Evolutionary conservation across 805 yeast species (phyloP).

Genomic region (Suhomyces sp.): DNA sequence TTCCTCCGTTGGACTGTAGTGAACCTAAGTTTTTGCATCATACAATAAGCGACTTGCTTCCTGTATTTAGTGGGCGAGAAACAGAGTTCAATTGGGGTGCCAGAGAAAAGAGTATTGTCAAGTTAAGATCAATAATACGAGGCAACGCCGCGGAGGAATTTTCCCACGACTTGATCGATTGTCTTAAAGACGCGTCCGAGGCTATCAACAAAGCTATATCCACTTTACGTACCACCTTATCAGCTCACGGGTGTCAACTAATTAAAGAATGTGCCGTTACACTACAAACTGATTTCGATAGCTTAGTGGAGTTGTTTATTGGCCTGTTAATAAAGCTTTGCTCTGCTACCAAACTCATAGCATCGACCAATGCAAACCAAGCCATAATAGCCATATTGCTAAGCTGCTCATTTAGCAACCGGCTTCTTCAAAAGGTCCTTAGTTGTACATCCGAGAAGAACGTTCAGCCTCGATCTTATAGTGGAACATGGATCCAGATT

Average conservation of each 20-base stretch:
- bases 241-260: conserved; percentile 70
- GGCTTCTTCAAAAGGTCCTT: conserved; percentile 49
- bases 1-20: conserved; percentile 27
- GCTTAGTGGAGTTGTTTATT: conserved; percentile 48
- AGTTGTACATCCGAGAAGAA: conserved; percentile 65
- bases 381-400: conserved; percentile 54
- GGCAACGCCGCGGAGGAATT: conserved; percentile 49
- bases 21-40: conserved; percentile 18
- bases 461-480: conserved; percentile 63
- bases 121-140: conserved; percentile 56
- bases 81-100: conserved; percentile 83
- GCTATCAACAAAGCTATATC: conserved; percentile 61
- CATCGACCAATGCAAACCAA: conserved; percentile 55
- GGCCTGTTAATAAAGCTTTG: conserved; percentile 52
- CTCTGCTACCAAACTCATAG: conserved; percentile 59
- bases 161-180: conserved; percentile 34
- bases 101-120: conserved; percentile 61
- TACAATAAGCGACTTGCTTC: conserved; percentile 15
- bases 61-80: conserved; percentile 65
- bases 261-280: conserved; percentile 61
- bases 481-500: conserved; percentile 69
- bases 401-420: conserved; percentile 51
- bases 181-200: conserved; percentile 36
- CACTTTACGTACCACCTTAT: conserved; percentile 82
- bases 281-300: conserved; percentile 41